These are phyloP conservation scores for Phytophthora hybrid DNA, from an alignment of 352 stramenopile genomes.

Conservation along the genomic window DNA sequence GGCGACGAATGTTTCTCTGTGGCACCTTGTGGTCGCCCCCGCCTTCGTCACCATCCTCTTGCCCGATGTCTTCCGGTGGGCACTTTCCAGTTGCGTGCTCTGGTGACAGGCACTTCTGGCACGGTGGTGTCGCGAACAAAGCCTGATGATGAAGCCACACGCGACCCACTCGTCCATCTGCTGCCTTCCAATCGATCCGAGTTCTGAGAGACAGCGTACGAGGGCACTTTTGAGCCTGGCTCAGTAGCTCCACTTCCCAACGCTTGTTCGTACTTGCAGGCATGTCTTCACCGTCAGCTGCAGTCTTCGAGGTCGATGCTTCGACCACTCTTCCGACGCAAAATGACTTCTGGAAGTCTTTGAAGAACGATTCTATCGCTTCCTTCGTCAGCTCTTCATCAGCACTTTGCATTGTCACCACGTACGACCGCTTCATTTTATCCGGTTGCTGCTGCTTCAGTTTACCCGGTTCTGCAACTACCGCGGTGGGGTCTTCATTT, in stretches of 20 bases:
- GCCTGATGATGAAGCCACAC: constrained; percentile 64
- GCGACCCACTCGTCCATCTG: constrained; percentile 27
- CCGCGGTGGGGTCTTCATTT: neutral
- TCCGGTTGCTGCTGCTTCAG: constrained; percentile 28
- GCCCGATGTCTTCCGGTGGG: neutral
- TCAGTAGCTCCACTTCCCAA: constrained; percentile 52
- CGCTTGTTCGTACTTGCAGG: constrained; percentile 26
- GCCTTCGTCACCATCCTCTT: constrained; percentile 3
- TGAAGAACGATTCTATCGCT: constrained; percentile 45
- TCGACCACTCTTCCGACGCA: constrained; percentile 44
- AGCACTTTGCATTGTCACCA: constrained; percentile 44
- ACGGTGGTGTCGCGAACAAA: constrained; percentile 47
- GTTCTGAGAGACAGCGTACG: constrained; percentile 41
- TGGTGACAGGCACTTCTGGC: constrained; percentile 46
- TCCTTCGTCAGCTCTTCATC: constrained; percentile 47
- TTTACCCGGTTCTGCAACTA: constrained; percentile 8
- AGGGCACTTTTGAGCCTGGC: constrained; percentile 40
- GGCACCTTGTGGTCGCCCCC: neutral
- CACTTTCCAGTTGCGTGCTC: constrained; percentile 37
- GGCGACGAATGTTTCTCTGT: constrained; percentile 29
- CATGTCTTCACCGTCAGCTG: neutral
- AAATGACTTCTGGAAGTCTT: constrained; percentile 47
- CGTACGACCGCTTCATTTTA: constrained; percentile 40
- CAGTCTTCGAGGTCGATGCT: neutral
- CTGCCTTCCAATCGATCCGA: constrained; percentile 51